Base-by-base conservation (phyloP, 2,329 filamentous ascomycete species). In the Fusarium brachygibbosum region DNA sequence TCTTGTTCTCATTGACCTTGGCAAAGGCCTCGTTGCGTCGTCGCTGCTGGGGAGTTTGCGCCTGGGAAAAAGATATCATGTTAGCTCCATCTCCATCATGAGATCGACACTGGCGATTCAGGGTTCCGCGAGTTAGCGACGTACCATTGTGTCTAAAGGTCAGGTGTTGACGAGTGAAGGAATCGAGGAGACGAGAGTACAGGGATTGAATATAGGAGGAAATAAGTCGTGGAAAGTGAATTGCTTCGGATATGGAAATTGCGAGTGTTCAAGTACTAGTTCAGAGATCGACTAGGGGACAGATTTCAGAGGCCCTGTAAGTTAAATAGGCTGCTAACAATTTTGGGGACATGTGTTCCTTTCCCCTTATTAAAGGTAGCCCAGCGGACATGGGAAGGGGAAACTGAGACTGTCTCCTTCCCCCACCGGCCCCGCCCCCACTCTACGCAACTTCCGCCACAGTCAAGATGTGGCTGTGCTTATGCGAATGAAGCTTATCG, bases 21-120 rank as follows among this genome's bases (percentile, higher is more conserved):
- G 86, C 90, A 81, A 93, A 97, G 81, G 91, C 91, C 76, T 88
- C 88, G 83, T 96, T 96, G 68, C 91, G 90, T 76, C 89, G 89
- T 79, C 93, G 90, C 84, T 96, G 93, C 80, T 93, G 88, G 73
- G 91, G 92, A 72, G 93, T 96, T 90, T 95, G 92, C 74, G 90
- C 91, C 92, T 94, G 51, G 23, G 25, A 38, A 34, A 19, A 40
- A 21, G 13, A n/a, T 32, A 59, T 54, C 37, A 63, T 63, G 60
- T 69, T 69, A 69, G 61, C 62, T 50, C 59, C 62, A 68, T 70
- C 57, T 53, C 50, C 52, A 67, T 70, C 56, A 70, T 71, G 61
- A 41, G 54, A 72, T 63, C 56, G 56, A 55, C 58, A 63, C 44
- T 60, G 45, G 38, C 44, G 28, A 35, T 7, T 53, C 16, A 48